A percentile compares a stretch with the other conserved stretches of the same genome.
Conservation (phyloP, 805 yeast species). For the Brettanomyces naardenensis region DNA sequence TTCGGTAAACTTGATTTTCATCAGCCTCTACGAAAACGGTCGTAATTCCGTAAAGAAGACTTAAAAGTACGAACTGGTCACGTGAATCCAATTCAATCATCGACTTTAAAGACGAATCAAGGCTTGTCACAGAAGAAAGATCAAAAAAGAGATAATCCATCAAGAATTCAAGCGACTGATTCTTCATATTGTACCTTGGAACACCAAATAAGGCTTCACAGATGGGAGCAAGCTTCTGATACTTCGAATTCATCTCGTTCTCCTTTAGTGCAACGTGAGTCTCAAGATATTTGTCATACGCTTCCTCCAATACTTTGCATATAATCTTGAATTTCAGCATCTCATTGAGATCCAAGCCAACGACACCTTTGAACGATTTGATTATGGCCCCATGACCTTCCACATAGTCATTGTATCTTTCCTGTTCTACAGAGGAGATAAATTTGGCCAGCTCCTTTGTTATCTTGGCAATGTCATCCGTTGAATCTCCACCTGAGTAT, state of each 20-base stretch:
- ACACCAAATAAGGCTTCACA: constrained; percentile 29
- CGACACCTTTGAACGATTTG: constrained; percentile 13
- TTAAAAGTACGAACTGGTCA: constrained; percentile 28
- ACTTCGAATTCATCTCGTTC: constrained; percentile 7
- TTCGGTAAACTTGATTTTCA: constrained; percentile 11
- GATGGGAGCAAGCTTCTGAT: constrained; percentile 14
- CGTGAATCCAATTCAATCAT: constrained; percentile 16
- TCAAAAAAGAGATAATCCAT: constrained; percentile 37
- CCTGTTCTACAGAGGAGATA: constrained; percentile 35
- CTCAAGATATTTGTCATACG: constrained; percentile 15
- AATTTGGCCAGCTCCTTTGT: constrained; percentile 48
- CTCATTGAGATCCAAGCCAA: constrained; percentile 22
- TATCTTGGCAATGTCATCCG: constrained; percentile 22
- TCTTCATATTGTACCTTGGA: constrained; percentile 24
- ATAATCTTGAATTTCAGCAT: constrained; percentile 23
- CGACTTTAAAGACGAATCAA: constrained; percentile 26
- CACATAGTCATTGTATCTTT: constrained; percentile 28
- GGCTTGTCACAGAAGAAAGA: constrained; percentile 25
- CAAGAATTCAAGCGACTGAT: constrained; percentile 30
- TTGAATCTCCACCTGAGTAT: constrained; percentile 17
- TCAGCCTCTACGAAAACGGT: constrained; percentile 23
- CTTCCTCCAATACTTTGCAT: constrained; percentile 22
- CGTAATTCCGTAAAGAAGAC: constrained; percentile 33
- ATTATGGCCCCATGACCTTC: constrained; percentile 29
- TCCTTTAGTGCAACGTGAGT: too few species aligned